phyloP scores from a whole-genome alignment of 345 rosid species.

The Aquilaria yunnanensis region DNA sequence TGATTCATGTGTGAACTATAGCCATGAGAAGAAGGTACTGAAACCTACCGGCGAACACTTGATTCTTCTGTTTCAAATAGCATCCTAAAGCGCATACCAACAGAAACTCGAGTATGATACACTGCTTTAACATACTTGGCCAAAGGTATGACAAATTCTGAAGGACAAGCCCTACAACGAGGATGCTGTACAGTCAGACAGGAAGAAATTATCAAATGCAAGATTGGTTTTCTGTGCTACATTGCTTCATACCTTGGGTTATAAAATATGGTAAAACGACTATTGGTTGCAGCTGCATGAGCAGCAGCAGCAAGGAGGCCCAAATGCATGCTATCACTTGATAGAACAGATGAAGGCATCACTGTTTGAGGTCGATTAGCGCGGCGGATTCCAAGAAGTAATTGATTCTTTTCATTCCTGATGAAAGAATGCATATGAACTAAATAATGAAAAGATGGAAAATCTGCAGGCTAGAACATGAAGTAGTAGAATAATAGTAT shows the following conservation, averaged over 20 bases:
- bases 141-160: conserved; percentile 76
- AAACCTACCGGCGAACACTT: conserved; percentile 79
- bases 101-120: conserved; percentile 84
- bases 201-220: not conserved
- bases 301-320: conserved; percentile 97
- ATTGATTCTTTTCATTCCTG: conserved; percentile 87
- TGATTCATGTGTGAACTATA: not conserved
- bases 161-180: conserved; percentile 76
- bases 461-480: not conserved
- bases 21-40: not conserved
- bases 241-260: conserved; percentile 58
- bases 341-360: conserved; percentile 90
- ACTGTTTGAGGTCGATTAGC: conserved; percentile 83
- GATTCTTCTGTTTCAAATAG: conserved; percentile 93
- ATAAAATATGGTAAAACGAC: conserved; percentile 81
- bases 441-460: not conserved
- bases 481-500: too few species aligned
- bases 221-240: not conserved
- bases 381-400: conserved; percentile 76
- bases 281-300: conserved; percentile 89
- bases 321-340: conserved; percentile 92
- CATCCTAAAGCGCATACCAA: conserved; percentile 97
- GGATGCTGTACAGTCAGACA: not conserved
- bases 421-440: conserved; percentile 6
- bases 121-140: conserved; percentile 75